Percentiles rank a stretch among this genome's conserved stretches.
These are phyloP conservation scores for Lagenidium sp. DNA, from an alignment of 352 stramenopile species.

Conservation along the genomic window DNA sequence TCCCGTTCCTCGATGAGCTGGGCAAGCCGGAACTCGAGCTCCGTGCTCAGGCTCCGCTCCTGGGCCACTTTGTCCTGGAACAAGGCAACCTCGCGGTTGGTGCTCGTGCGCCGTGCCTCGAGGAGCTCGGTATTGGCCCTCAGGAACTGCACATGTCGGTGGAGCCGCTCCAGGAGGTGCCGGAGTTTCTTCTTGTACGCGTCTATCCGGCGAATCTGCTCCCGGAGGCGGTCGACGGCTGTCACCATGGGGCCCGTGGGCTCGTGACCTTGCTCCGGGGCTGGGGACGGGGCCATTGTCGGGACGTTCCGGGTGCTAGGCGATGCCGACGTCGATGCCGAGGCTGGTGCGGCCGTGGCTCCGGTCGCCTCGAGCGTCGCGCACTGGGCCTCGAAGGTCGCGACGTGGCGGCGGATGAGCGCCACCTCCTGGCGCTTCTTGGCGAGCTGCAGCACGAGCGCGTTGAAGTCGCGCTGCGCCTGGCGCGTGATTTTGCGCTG, in stretches of 20 bases:
- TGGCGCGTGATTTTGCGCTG: slow-evolving; percentile 35
- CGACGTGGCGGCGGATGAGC: slow-evolving; percentile 26
- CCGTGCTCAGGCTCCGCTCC: slow-evolving; percentile 24
- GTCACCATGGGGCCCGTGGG: too few relatives aligned
- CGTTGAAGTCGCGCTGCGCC: slow-evolving; percentile 34
- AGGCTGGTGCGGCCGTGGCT: too few relatives aligned
- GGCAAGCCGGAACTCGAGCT: slow-evolving; percentile 16
- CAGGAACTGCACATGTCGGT: slow-evolving; percentile 22
- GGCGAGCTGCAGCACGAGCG: slow-evolving; percentile 19
- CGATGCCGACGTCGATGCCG: too few relatives aligned
- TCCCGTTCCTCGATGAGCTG: slow-evolving; percentile 15
- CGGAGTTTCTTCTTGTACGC: slow-evolving; percentile 48
- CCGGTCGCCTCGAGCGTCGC: too few relatives aligned
- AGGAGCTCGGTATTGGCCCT: slow-evolving; percentile 28
- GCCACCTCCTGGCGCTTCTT: slow-evolving; percentile 27
- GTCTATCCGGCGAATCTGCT: slow-evolving; percentile 33
- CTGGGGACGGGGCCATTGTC: background rate
- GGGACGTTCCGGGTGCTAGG: too few relatives aligned
- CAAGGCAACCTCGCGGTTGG: slow-evolving; percentile 18
- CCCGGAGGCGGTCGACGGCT: slow-evolving; percentile 21
- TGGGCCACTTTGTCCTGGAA: slow-evolving; percentile 26
- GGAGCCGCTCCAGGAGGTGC: slow-evolving; percentile 32
- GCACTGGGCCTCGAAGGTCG: slow-evolving; percentile 20
- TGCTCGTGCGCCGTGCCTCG: slow-evolving; percentile 13
- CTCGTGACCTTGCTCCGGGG: background rate